These are phyloP conservation scores for Pouteria glomerata DNA, from an alignment of 148 eudicot genomes.

Conservation along the genomic window DNA sequence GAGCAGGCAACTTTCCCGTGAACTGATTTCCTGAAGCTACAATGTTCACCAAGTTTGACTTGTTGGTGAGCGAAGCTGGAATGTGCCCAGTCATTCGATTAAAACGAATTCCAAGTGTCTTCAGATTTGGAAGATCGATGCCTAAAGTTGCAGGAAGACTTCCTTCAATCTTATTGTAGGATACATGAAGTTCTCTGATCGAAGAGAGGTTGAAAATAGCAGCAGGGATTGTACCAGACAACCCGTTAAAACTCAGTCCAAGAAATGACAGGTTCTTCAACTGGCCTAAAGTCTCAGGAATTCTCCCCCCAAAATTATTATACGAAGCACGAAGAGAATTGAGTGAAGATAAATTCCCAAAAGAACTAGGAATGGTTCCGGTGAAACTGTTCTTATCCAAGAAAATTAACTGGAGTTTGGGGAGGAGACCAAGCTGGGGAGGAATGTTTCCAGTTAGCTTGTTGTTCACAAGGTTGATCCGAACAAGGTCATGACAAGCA, in stretches of 20 bases:
- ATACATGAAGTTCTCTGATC: background rate
- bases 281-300: conserved; percentile 8
- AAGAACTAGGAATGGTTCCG: conserved; percentile 4
- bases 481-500: background rate
- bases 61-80: conserved; percentile 11
- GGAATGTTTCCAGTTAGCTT: conserved; percentile 2
- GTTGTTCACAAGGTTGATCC: background rate
- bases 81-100: conserved; percentile 11
- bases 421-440: background rate
- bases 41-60: background rate
- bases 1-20: background rate
- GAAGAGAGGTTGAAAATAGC: conserved; percentile 9
- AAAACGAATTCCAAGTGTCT: background rate
- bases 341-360: conserved; percentile 13
- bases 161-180: conserved; percentile 1
- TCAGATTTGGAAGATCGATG: background rate
- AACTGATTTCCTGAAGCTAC: background rate
- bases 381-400: conserved; percentile 18
- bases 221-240: conserved; percentile 9
- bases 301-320: background rate
- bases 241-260: background rate
- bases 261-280: background rate
- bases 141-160: conserved; percentile 1
- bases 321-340: background rate
- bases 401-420: background rate